phyloP scores from a whole-genome alignment of 1,139 yeast species.

The Candida mesenterica region DNA sequence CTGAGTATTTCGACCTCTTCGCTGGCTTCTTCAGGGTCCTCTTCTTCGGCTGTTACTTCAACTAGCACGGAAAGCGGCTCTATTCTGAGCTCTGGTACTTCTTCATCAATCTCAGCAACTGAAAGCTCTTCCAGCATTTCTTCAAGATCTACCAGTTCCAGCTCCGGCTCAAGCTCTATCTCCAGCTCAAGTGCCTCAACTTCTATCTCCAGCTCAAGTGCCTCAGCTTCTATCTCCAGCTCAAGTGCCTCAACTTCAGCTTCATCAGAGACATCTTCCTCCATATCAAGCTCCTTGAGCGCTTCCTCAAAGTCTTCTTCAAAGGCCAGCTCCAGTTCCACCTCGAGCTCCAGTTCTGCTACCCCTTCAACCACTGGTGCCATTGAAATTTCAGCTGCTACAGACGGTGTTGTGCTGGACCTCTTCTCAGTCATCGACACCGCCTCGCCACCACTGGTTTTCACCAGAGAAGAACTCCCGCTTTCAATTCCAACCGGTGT shows the following conservation, averaged over 20 bases:
- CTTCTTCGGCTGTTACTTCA: constrained; percentile 2
- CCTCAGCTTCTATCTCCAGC: background rate
- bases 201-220: constrained; percentile 1
- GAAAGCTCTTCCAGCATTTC: constrained; percentile 1
- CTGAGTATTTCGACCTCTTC: background rate
- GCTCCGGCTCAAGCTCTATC: constrained; percentile 2
- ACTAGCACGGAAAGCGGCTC: background rate
- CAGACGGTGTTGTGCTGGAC: constrained; percentile 12
- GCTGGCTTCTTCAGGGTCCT: background rate
- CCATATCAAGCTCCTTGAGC: no score
- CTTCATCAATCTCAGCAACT: background rate
- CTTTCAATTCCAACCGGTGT: constrained; percentile 51
- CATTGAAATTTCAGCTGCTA: constrained; percentile 5
- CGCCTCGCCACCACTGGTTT: constrained; percentile 47
- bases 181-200: constrained; percentile 4
- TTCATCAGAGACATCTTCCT: no score
- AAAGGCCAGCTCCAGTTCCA: constrained; percentile 2
- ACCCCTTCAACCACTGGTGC: constrained; percentile 4
- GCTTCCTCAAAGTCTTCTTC: no score
- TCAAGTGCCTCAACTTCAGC: background rate
- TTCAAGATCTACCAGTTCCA: constrained; percentile 3
- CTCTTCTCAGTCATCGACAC: constrained; percentile 53
- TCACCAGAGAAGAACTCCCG: constrained; percentile 49
- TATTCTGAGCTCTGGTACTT: background rate
- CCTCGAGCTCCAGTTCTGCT: constrained; percentile 6